Base-by-base conservation (phyloP, 768 basidiomycete species). In the Russula virescens region DNA sequence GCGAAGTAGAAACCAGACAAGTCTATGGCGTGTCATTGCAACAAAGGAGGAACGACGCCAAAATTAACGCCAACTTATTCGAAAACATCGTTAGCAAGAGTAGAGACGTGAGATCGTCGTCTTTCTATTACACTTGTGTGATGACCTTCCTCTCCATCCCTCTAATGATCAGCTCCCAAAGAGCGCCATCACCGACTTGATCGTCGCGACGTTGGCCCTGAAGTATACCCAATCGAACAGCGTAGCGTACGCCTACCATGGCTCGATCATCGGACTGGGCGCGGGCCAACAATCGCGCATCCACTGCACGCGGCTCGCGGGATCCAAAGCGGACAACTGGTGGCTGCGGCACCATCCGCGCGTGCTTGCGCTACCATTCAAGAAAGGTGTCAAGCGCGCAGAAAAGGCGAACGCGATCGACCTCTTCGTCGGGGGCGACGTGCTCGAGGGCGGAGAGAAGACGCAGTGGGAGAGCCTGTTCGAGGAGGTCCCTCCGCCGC, bases 161-260 rank as follows among this genome's bases (percentile, higher is more conserved):
- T 45, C 38, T 13, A 34, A 47, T 21, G 10, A 45, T 5, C 70
- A 96, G 91, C 81, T 98, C 16, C 86, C 94, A 14, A 68, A 78
- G 26, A 75, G 81, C 43, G 96, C 94, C 2, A 69, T 91, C 58
- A 91, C 83, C n/a, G 97, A 98, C 73, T 79, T 99, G 62, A 91
- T 95, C 68, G 92, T 98, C 60, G 96, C 97, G 34, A 98, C 97
- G 13, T 86, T 98, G 25, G 89, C 96, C 1, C 82, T 98, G 69
- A 99, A 98, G 74, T 99, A 98, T 81, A 99, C 97, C 1, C 97
- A 98, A 74, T 99, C 97, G 54, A 98, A 99, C 81, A 95, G 92
- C 65, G 97, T 99, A 56, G 89, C 96, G 34, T 99, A 97, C 72
- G 93, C 95, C 1, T 87, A 85, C 69, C 88, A 85, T 70, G 97